phyloP scores from a whole-genome alignment of 306 rosid species.

The Quercus ilex region DNA sequence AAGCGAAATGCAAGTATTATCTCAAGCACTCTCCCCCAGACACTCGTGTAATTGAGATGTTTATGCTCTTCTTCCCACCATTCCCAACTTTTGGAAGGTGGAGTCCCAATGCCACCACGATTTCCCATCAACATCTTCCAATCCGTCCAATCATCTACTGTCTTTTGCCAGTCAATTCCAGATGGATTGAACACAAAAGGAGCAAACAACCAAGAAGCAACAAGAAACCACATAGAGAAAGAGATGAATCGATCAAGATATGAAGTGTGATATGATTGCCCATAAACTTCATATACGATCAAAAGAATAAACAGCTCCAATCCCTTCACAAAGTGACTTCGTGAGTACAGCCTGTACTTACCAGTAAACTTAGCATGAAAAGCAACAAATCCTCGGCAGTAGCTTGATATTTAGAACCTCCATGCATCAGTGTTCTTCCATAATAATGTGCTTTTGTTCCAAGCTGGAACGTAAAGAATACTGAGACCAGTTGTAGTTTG shows the following conservation, averaged over 20 bases:
- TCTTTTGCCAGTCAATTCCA: conserved; percentile 95
- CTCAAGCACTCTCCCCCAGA: conserved; percentile 78
- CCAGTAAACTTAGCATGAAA: conserved; percentile 91
- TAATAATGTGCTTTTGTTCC: conserved; percentile 94
- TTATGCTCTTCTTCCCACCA: conserved; percentile 87
- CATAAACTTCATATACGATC: conserved; percentile 65
- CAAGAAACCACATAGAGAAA: conserved; percentile 88
- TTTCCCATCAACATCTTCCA: conserved; percentile 99
- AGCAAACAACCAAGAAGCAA: conserved; percentile 91
- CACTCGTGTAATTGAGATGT: conserved; percentile 66
- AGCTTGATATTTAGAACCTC: conserved; percentile 89
- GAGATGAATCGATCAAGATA: conserved; percentile 68
- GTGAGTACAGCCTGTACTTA: conserved; percentile 79
- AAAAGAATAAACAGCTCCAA: conserved; percentile 73
- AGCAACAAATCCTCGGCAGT: conserved; percentile 77
- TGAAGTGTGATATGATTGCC: conserved; percentile 59
- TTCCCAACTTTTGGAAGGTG: conserved; percentile 85
- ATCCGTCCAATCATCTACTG: conserved; percentile 96
- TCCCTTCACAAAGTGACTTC: conserved; percentile 97
- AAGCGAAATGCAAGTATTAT: conserved; percentile 75
- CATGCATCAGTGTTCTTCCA: conserved; percentile 94
- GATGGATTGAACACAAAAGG: conserved; percentile 92
- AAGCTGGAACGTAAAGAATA: conserved; percentile 82
- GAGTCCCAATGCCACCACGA: conserved; percentile 89
- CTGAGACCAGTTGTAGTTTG: conserved; percentile 71